Evolutionary conservation across 257 asterid genomes (phyloP).

Genomic region (Echium plantagineum): DNA sequence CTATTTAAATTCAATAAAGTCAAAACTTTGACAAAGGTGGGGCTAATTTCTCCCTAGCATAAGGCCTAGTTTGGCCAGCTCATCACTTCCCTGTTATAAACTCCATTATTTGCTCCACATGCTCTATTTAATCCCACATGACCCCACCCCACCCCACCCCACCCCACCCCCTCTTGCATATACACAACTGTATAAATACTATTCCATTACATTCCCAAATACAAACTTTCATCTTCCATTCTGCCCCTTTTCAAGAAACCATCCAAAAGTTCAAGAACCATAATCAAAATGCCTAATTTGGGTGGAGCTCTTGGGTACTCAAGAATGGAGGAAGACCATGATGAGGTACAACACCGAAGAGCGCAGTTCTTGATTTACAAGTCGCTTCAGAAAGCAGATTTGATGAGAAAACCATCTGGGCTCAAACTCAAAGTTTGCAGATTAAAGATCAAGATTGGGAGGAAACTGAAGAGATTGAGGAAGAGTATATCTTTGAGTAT

Average conservation of each 20-base stretch:
- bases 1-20: neutral
- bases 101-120: slow-evolving; percentile 30
- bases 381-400: slow-evolving; percentile 44
- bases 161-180: too few species aligned
- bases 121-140: slow-evolving; percentile 30
- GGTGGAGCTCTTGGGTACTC: slow-evolving; percentile 30
- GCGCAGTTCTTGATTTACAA: slow-evolving; percentile 83
- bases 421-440: slow-evolving; percentile 43
- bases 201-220: slow-evolving; percentile 6
- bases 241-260: neutral
- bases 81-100: slow-evolving; percentile 4
- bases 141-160: too few species aligned
- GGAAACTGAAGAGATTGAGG: slow-evolving; percentile 38
- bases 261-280: neutral
- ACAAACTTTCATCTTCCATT: neutral
- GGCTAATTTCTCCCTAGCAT: slow-evolving; percentile 6
- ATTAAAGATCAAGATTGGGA: slow-evolving; percentile 56
- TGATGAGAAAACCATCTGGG: slow-evolving; percentile 40
- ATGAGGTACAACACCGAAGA: slow-evolving; percentile 37
- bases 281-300: neutral
- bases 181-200: too few species aligned
- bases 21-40: slow-evolving; percentile 7
- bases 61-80: slow-evolving; percentile 16
- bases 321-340: slow-evolving; percentile 53
- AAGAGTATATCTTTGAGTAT: slow-evolving; percentile 31